Conservation (phyloP, 176 grass and related monocot species). For the Avena eriantha region DNA sequence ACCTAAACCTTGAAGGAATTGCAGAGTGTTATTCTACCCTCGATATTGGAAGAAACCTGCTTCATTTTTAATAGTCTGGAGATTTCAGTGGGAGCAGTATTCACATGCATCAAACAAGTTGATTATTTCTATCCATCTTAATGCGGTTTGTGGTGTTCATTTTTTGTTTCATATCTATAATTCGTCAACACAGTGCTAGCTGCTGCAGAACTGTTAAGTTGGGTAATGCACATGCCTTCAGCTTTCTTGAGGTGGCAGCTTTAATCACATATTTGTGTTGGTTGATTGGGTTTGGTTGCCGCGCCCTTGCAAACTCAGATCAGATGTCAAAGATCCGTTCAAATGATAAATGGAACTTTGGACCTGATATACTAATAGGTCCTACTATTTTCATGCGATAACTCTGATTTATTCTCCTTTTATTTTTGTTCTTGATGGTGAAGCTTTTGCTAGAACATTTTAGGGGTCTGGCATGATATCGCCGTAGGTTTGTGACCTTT, state of each 20-base stretch:
- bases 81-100: slow-evolving; percentile 16
- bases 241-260: slow-evolving; percentile 25
- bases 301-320: slow-evolving; percentile 19
- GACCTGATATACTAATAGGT: background rate
- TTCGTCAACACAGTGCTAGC: background rate
- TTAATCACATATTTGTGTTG: slow-evolving; percentile 6
- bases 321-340: background rate
- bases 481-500: background rate
- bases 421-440: background rate
- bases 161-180: slow-evolving; percentile 19
- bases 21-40: slow-evolving; percentile 25
- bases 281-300: background rate
- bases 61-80: background rate
- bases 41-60: slow-evolving; percentile 32
- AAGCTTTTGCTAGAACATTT: slow-evolving; percentile 29
- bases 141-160: background rate
- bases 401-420: background rate
- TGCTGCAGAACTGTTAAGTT: slow-evolving; percentile 20
- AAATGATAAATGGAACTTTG: background rate
- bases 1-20: slow-evolving; percentile 28
- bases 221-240: background rate
- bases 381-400: slow-evolving; percentile 13
- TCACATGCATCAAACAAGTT: background rate
- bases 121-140: slow-evolving; percentile 19
- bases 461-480: background rate